Evolutionary conservation across 768 basidiomycete genomes (phyloP).

Genomic region (Podaxis carcinomalis): DNA sequence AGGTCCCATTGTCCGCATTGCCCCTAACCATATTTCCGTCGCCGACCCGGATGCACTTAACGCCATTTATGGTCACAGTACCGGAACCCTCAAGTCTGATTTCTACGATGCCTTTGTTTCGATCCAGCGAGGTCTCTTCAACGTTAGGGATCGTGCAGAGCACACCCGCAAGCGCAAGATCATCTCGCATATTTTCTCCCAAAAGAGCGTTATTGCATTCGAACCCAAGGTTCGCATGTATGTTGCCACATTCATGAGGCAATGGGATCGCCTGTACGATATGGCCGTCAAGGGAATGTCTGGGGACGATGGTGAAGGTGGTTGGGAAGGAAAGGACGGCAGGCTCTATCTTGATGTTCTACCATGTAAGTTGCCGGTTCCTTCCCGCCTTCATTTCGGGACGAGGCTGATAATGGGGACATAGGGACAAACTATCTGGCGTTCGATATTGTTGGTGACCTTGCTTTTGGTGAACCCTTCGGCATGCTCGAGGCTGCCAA

Average conservation of each 20-base stretch:
- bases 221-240: conserved; percentile 71
- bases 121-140: conserved; percentile 70
- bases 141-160: conserved; percentile 72
- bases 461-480: conserved; percentile 85
- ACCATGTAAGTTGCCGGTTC: conserved; percentile 50
- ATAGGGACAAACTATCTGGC: conserved; percentile 52
- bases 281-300: conserved; percentile 49
- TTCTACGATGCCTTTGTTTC: conserved; percentile 81
- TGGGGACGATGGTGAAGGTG: conserved; percentile 57
- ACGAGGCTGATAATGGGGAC: background rate
- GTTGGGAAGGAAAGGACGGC: conserved; percentile 56
- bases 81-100: conserved; percentile 71
- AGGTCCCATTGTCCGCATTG: conserved; percentile 68
- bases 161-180: conserved; percentile 92
- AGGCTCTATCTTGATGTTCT: conserved; percentile 71
- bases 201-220: conserved; percentile 82
- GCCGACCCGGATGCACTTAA: conserved; percentile 74
- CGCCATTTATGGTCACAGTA: conserved; percentile 77
- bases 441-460: conserved; percentile 77
- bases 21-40: conserved; percentile 74
- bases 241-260: conserved; percentile 53
- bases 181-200: conserved; percentile 78
- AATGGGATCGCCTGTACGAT: conserved; percentile 76
- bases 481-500: conserved; percentile 84
- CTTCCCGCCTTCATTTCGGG: conserved; percentile 7